phyloP scores from a whole-genome alignment of 73 alveolate species.

The Paramecium primaurelia region DNA sequence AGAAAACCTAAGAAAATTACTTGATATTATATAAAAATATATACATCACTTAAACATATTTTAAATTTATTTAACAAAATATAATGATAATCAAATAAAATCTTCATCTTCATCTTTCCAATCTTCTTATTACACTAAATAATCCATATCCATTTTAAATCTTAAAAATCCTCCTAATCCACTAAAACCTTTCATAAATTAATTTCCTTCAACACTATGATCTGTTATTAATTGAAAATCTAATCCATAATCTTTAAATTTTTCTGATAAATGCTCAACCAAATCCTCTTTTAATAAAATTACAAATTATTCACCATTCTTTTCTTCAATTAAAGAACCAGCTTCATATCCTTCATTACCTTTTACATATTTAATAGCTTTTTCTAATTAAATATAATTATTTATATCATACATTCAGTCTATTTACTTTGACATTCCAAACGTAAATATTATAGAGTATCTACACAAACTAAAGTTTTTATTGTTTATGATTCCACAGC shows the following conservation, averaged over 20 bases:
- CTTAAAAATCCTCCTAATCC: constrained; percentile 99
- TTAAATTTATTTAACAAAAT: background rate
- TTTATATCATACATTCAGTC: constrained; percentile 44
- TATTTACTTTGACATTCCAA: constrained; percentile 34
- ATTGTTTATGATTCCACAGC: constrained; percentile 94
- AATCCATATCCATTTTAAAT: constrained; percentile 86
- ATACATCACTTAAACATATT: background rate
- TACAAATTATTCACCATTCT: constrained; percentile 87
- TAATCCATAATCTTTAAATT: constrained; percentile 91
- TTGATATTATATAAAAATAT: background rate
- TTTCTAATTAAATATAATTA: background rate
- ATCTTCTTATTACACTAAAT: constrained; percentile 63
- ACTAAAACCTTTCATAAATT: constrained; percentile 97
- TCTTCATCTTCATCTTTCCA: constrained; percentile 69
- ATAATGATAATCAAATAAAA: constrained; percentile 52
- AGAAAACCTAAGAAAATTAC: background rate
- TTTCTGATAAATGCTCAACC: constrained; percentile 94
- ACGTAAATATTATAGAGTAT: constrained; percentile 72
- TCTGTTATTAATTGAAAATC: constrained; percentile 96
- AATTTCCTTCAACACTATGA: constrained; percentile 96
- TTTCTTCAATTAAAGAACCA: constrained; percentile 66
- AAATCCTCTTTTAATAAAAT: constrained; percentile 79
- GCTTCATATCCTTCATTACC: constrained; percentile 64
- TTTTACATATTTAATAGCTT: background rate
- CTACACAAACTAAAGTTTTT: constrained; percentile 90